These are phyloP conservation scores for Plasmodium vinckei DNA, from an alignment of 169 alveolate genomes.

Conservation along the genomic window DNA sequence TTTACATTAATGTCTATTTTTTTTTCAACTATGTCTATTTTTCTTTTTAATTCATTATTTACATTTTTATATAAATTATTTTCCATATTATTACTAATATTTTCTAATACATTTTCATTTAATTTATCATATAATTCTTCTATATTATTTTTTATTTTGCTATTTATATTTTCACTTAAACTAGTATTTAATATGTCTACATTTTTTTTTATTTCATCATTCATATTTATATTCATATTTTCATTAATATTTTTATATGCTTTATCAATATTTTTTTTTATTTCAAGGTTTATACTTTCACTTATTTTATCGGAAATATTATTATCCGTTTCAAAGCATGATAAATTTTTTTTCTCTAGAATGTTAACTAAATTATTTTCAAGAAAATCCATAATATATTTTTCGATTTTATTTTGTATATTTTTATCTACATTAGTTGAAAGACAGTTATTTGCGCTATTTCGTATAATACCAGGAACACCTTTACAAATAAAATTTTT, in stretches of 20 bases:
- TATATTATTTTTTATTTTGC: neutral
- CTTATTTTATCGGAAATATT: slow-evolving; percentile 25
- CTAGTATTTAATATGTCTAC: slow-evolving; percentile 11
- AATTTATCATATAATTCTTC: neutral
- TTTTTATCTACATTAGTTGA: slow-evolving; percentile 12
- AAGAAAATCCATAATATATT: slow-evolving; percentile 9
- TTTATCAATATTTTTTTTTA: slow-evolving; percentile 22
- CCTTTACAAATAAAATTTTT: slow-evolving; percentile 19
- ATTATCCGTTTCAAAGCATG: neutral
- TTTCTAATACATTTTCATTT: neutral
- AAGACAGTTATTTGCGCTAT: slow-evolving; percentile 21
- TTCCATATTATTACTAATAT: slow-evolving; percentile 4
- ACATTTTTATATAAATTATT: slow-evolving; percentile 37
- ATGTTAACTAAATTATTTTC: slow-evolving; percentile 18
- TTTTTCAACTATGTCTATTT: slow-evolving; percentile 19
- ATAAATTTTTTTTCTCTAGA: slow-evolving; percentile 3
- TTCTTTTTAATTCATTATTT: slow-evolving; percentile 32
- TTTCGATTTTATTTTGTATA: slow-evolving; percentile 38
- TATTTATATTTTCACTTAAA: slow-evolving; percentile 7
- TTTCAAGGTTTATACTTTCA: slow-evolving; percentile 21
- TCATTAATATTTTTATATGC: slow-evolving; percentile 8
- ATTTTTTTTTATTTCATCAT: slow-evolving; percentile 36
- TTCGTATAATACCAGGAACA: slow-evolving; percentile 21
- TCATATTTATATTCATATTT: slow-evolving; percentile 19
- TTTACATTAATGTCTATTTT: slow-evolving; percentile 12